Percentiles rank a stretch among this genome's conserved stretches.
Conservation (phyloP, 2,329 filamentous ascomycete species). For the Hypoxylon sp. region DNA sequence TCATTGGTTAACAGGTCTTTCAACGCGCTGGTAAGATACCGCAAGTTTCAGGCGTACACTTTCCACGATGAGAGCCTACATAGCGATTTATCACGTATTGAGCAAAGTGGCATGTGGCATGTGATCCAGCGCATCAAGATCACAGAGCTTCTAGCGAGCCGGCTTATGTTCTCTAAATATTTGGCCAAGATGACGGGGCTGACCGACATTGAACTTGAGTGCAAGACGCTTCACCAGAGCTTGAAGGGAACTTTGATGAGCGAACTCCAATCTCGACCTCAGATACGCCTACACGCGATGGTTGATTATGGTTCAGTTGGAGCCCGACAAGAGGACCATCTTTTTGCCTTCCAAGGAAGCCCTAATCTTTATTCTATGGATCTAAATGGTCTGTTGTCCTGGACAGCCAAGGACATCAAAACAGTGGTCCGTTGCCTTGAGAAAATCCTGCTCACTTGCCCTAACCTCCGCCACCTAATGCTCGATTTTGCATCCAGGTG, state of each 20-base stretch:
- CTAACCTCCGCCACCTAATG: constrained; percentile 7
- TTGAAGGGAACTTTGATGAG: not conserved
- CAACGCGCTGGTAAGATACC: not conserved
- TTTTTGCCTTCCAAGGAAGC: not conserved
- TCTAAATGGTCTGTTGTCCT: not conserved
- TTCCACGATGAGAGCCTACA: not conserved
- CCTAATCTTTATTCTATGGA: constrained; percentile 4
- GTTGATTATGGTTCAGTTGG: not conserved
- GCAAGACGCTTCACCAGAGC: not conserved
- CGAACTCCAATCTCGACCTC: not conserved
- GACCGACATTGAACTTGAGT: constrained; percentile 7
- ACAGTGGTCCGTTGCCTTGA: not conserved
- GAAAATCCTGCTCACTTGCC: constrained; percentile 13
- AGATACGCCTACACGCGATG: not conserved
- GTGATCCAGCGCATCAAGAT: not conserved
- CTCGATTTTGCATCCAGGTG: not conserved
- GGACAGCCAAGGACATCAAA: no score
- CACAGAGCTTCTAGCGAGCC: not conserved
- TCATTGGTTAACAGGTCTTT: not conserved
- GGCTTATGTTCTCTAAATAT: not conserved
- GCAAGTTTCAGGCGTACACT: not conserved
- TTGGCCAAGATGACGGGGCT: constrained; percentile 3
- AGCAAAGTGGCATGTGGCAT: not conserved
- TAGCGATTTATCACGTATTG: not conserved
- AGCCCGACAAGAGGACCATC: not conserved